Percentiles rank a stretch among this genome's conserved stretches.
Evolutionary conservation across 2,329 filamentous ascomycete genomes (phyloP).

Genomic region (Diaporthe capsici): DNA sequence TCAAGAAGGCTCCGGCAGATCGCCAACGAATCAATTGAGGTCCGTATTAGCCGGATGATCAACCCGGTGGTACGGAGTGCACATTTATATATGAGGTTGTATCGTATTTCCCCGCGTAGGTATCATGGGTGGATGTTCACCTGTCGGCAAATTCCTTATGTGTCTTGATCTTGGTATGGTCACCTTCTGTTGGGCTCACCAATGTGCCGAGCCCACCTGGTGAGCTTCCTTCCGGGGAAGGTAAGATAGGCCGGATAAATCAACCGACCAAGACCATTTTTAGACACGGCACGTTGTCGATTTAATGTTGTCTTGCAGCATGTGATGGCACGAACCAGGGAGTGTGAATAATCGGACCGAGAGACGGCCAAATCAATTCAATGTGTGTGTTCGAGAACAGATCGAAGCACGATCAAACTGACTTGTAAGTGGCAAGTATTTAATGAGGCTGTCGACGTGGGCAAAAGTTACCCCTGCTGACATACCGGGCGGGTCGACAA

Average conservation of each 20-base stretch:
- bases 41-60: constrained; percentile 27
- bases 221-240: not conserved
- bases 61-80: constrained; percentile 4
- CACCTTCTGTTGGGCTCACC: not conserved
- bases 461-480: not conserved
- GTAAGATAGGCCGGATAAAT: constrained; percentile 13
- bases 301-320: not conserved
- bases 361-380: not conserved
- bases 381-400: not conserved
- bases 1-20: constrained; percentile 13
- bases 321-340: not conserved
- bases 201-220: constrained; percentile 1
- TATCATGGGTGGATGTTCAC: not conserved
- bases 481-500: not conserved
- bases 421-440: not conserved
- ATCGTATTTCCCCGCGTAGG: constrained; percentile 1
- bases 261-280: constrained; percentile 1
- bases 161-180: not conserved
- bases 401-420: not conserved
- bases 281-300: not conserved
- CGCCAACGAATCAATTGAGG: constrained; percentile 3
- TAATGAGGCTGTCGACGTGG: not conserved
- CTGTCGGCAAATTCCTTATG: constrained; percentile 12
- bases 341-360: not conserved
- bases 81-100: constrained; percentile 1